Percentiles rank a stretch among this genome's conserved stretches.
Conservation (phyloP, 192 early-diverging fungal genomes). For the Gryganskiella cystojenkinii region DNA sequence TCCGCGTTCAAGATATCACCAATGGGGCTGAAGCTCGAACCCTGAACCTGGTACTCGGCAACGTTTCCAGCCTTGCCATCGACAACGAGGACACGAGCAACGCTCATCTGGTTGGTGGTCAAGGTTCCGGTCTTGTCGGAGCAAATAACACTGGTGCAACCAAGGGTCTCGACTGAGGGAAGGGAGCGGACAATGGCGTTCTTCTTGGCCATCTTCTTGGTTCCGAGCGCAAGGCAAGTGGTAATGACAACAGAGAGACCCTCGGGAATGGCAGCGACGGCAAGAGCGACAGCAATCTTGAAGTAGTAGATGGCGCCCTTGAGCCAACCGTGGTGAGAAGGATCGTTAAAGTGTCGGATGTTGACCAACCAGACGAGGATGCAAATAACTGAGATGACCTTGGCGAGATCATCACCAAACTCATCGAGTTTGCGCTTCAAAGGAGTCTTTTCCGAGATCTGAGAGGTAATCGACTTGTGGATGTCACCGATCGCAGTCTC, state of each 20-base stretch:
- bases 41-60: slow-evolving; percentile 82
- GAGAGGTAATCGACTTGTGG: slow-evolving; percentile 85
- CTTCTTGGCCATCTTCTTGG: slow-evolving; percentile 96
- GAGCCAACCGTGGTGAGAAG: slow-evolving; percentile 89
- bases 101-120: slow-evolving; percentile 98
- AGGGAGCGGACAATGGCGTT: slow-evolving; percentile 96
- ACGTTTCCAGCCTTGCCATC: slow-evolving; percentile 59
- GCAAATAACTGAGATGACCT: slow-evolving; percentile 88
- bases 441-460: slow-evolving; percentile 93
- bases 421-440: slow-evolving; percentile 96
- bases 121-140: slow-evolving; percentile 99
- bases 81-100: slow-evolving; percentile 70
- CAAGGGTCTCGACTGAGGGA: slow-evolving; percentile 95
- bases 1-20: slow-evolving; percentile 66
- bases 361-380: slow-evolving; percentile 99
- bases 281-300: slow-evolving; percentile 98
- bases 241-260: slow-evolving; percentile 99
- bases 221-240: slow-evolving; percentile 96
- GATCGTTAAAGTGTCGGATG: slow-evolving; percentile 96
- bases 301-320: slow-evolving; percentile 98
- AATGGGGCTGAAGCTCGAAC: slow-evolving; percentile 88
- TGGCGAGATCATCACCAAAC: slow-evolving; percentile 91
- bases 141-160: slow-evolving; percentile 97
- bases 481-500: slow-evolving; percentile 95
- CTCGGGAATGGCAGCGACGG: slow-evolving; percentile 99